These are phyloP conservation scores for Neonectria coccinea DNA, from an alignment of 2,329 filamentous ascomycete species.

Conservation along the genomic window DNA sequence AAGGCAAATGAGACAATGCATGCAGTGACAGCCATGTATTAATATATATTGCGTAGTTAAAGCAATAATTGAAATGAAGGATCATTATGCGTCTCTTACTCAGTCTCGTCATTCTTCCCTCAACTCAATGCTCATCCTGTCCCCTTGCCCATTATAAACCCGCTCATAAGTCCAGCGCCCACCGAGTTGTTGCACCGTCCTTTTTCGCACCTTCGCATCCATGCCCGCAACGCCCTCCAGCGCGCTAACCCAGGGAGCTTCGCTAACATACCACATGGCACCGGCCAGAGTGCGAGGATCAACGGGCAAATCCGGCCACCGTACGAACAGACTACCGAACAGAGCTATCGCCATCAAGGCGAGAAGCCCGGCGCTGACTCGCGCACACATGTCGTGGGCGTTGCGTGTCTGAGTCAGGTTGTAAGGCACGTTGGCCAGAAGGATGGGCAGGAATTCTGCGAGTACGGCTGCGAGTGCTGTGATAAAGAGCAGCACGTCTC, in stretches of 20 bases:
- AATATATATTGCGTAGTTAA: too few relatives aligned
- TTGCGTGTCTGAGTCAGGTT: slow-evolving; percentile 53
- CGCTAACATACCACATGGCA: slow-evolving; percentile 55
- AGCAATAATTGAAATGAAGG: too few relatives aligned
- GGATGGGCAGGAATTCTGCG: slow-evolving; percentile 60
- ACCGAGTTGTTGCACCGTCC: not conserved
- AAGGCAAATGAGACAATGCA: too few relatives aligned
- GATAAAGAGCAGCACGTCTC: slow-evolving; percentile 54
- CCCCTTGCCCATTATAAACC: too few relatives aligned
- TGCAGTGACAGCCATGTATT: too few relatives aligned
- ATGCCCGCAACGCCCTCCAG: slow-evolving; percentile 5
- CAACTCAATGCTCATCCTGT: too few relatives aligned
- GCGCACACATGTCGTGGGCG: slow-evolving; percentile 56
- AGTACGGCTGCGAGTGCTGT: slow-evolving; percentile 57
- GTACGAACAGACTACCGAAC: slow-evolving; percentile 52
- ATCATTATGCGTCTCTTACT: too few relatives aligned
- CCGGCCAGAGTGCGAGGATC: slow-evolving; percentile 60
- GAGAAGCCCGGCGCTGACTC: slow-evolving; percentile 54
- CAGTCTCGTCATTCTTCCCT: too few relatives aligned
- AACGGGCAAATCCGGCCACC: slow-evolving; percentile 58
- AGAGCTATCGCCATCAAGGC: slow-evolving; percentile 56
- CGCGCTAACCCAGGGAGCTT: slow-evolving; percentile 15
- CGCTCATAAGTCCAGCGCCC: slow-evolving; percentile 11
- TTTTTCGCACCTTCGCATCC: slow-evolving; percentile 2
- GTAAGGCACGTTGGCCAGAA: slow-evolving; percentile 62